Conservation (phyloP, 1,139 yeast species). For the Geotrichum carabidarum region DNA sequence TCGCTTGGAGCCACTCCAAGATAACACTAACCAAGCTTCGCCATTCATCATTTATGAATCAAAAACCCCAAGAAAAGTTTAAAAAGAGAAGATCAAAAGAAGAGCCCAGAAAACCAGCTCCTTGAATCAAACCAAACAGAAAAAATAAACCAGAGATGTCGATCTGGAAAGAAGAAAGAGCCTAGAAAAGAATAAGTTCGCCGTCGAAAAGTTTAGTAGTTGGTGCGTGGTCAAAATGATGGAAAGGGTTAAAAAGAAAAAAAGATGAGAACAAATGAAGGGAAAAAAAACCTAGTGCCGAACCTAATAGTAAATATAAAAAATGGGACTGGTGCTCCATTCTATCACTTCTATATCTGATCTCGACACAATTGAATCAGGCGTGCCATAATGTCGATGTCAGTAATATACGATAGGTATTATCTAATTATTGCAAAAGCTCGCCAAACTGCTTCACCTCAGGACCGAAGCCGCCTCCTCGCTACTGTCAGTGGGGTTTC, state of each 20-base stretch:
- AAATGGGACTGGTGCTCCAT: too few relatives aligned
- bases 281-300: too few relatives aligned
- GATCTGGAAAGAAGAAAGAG: background rate
- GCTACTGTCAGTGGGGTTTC: too few relatives aligned
- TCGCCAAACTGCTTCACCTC: too few relatives aligned
- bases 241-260: background rate
- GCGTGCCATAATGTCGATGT: too few relatives aligned
- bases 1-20: background rate
- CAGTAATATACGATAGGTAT: too few relatives aligned
- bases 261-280: background rate
- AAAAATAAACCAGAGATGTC: background rate
- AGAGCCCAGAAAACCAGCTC: background rate
- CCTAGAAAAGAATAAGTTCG: too few relatives aligned
- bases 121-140: background rate
- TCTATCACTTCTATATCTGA: too few relatives aligned
- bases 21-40: slow-evolving; percentile 36
- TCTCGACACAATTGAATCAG: too few relatives aligned
- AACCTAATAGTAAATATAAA: too few relatives aligned
- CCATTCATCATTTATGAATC: slow-evolving; percentile 34
- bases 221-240: background rate
- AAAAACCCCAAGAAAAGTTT: background rate
- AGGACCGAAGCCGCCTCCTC: too few relatives aligned
- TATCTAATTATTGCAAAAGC: too few relatives aligned
- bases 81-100: background rate
- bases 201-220: background rate